phyloP scores from a whole-genome alignment of 2,329 filamentous ascomycete genomes.

The Fusarium succisae region DNA sequence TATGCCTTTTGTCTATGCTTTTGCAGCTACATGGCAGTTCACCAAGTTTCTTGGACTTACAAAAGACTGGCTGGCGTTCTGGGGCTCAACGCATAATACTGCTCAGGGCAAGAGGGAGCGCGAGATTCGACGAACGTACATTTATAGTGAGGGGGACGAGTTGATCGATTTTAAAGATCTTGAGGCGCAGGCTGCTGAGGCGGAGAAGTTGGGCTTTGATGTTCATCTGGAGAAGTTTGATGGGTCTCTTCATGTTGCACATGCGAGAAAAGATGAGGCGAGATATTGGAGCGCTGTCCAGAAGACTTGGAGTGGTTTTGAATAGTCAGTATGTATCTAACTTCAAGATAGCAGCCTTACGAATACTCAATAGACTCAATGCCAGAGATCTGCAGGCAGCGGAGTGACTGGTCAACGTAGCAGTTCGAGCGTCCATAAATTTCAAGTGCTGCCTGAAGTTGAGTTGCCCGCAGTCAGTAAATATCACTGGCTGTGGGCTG shows the following conservation, averaged over 20 bases:
- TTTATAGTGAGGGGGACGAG: constrained; percentile 16
- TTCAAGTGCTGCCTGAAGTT: not conserved
- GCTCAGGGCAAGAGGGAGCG: not conserved
- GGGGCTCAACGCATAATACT: constrained; percentile 11
- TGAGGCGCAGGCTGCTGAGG: not conserved
- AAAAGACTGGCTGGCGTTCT: constrained; percentile 1
- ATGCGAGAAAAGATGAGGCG: constrained; percentile 3
- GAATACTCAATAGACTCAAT: rapidly evolving
- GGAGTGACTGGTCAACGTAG: not conserved
- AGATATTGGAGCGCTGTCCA: constrained; percentile 6
- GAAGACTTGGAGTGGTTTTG: not conserved
- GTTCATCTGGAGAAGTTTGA: constrained; percentile 12
- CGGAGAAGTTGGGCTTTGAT: not conserved
- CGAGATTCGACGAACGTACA: constrained; percentile 13
- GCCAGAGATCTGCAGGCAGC: rapidly evolving
- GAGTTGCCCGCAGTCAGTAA: not conserved
- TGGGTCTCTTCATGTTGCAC: constrained; percentile 5
- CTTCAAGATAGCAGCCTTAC: not conserved
- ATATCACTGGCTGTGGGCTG: not conserved
- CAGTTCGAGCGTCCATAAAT: not conserved
- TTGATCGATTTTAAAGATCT: not conserved
- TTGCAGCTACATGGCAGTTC: not conserved
- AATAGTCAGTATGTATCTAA: not conserved
- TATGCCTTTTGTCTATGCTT: not conserved
- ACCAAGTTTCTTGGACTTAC: not conserved